A percentile compares a stretch with the other conserved stretches of the same genome.
Evolutionary conservation across 2,329 filamentous ascomycete genomes (phyloP).

Genomic region (Lasiodiplodia citricola): DNA sequence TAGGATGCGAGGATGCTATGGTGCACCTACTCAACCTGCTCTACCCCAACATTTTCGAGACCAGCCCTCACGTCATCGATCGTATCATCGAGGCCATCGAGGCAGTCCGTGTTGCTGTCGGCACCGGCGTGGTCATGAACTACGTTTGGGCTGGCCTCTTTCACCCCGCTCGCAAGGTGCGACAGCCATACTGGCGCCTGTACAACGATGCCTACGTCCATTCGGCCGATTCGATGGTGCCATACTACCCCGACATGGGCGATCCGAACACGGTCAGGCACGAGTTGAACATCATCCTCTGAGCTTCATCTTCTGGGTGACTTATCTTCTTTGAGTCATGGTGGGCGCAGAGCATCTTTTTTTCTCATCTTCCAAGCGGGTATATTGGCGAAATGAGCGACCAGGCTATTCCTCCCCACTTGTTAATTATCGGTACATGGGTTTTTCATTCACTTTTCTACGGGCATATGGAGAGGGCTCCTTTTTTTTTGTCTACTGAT

Average conservation of each 20-base stretch:
- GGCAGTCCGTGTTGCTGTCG: slow-evolving; percentile 90
- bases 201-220: slow-evolving; percentile 98
- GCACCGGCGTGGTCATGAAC: slow-evolving; percentile 91
- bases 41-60: slow-evolving; percentile 97
- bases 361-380: background rate
- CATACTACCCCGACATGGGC: slow-evolving; percentile 88
- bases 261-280: slow-evolving; percentile 79
- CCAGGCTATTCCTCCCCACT: background rate
- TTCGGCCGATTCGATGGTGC: slow-evolving; percentile 89
- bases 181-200: slow-evolving; percentile 92
- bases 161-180: slow-evolving; percentile 93
- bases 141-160: slow-evolving; percentile 98
- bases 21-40: slow-evolving; percentile 94
- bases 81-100: slow-evolving; percentile 97
- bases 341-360: background rate
- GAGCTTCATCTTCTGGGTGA: slow-evolving; percentile 36
- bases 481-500: background rate
- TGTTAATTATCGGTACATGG: background rate
- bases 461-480: background rate
- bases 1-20: slow-evolving; percentile 98
- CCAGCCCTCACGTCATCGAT: slow-evolving; percentile 96
- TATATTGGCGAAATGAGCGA: background rate
- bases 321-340: background rate
- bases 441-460: background rate
- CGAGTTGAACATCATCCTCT: slow-evolving; percentile 84